Conservation (phyloP, 1,139 yeast genomes). For the Zygoascus meyerae region DNA sequence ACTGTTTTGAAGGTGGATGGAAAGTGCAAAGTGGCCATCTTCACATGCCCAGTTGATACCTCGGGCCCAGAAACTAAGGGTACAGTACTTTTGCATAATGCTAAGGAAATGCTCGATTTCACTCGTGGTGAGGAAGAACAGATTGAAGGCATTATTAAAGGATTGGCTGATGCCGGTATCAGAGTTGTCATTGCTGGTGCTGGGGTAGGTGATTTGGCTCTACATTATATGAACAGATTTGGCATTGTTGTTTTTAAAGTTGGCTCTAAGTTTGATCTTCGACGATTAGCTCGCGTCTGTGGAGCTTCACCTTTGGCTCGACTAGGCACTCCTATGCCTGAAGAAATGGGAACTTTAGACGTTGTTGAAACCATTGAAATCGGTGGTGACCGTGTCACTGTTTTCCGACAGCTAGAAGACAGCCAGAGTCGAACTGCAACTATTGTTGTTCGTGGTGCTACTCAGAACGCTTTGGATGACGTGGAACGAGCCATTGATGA, state of each 20-base stretch:
- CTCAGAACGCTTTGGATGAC: constrained; percentile 91
- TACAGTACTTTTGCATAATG: constrained; percentile 89
- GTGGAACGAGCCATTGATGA: constrained; percentile 96
- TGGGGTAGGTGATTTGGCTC: constrained; percentile 85
- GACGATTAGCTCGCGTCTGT: constrained; percentile 92
- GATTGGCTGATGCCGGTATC: constrained; percentile 77
- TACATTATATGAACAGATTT: constrained; percentile 86
- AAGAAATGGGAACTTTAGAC: constrained; percentile 86
- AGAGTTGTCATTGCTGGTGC: constrained; percentile 89
- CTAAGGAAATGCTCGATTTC: constrained; percentile 93
- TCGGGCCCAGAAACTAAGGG: constrained; percentile 97
- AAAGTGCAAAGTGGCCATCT: constrained; percentile 83
- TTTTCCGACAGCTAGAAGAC: constrained; percentile 72
- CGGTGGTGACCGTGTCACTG: constrained; percentile 96
- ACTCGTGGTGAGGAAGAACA: constrained; percentile 95
- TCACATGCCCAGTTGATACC: constrained; percentile 89
- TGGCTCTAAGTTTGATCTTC: constrained; percentile 87
- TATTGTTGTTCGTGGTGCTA: constrained; percentile 91
- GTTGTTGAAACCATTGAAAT: constrained; percentile 86
- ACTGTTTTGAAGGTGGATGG: constrained; percentile 55
- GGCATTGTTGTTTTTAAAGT: constrained; percentile 81
- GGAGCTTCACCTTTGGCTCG: constrained; percentile 96
- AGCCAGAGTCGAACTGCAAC: constrained; percentile 63
- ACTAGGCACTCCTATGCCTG: constrained; percentile 93
- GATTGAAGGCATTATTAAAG: constrained; percentile 80